A percentile compares a stretch with the other conserved stretches of the same genome.
These are phyloP conservation scores for Phylloboletellus chloephorus DNA, from an alignment of 1,284 basidiomycete species.

Conservation along the genomic window DNA sequence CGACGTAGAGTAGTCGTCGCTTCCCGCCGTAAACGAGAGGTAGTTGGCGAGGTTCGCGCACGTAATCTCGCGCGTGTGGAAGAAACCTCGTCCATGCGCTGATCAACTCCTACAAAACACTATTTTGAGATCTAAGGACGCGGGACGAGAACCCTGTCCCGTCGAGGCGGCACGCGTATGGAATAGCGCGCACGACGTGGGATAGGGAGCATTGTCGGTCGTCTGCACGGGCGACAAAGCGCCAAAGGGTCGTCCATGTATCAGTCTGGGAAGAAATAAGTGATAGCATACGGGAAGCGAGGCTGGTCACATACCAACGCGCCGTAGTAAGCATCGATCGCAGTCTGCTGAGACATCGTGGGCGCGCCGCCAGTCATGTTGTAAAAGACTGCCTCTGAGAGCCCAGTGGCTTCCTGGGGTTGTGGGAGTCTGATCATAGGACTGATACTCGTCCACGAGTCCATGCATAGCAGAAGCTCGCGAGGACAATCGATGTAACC, in stretches of 20 bases:
- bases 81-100: constrained; percentile 24
- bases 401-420: constrained; percentile 11
- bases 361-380: constrained; percentile 20
- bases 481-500: constrained; percentile 23
- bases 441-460: constrained; percentile 16
- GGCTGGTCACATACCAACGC: constrained; percentile 12
- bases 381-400: constrained; percentile 20
- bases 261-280: constrained; percentile 12
- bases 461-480: constrained; percentile 25
- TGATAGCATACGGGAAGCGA: background rate
- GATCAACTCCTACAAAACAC: constrained; percentile 17
- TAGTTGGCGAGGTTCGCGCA: constrained; percentile 23
- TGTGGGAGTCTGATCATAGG: constrained; percentile 4
- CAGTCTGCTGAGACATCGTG: constrained; percentile 23
- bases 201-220: constrained; percentile 19
- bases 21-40: constrained; percentile 17
- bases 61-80: constrained; percentile 18
- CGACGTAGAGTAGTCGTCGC: constrained; percentile 13
- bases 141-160: background rate
- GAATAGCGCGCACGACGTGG: constrained; percentile 21
- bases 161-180: no score
- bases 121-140: constrained; percentile 12
- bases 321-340: constrained; percentile 20
- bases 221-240: constrained; percentile 5
- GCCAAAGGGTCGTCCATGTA: constrained; percentile 13